Evolutionary conservation across 768 basidiomycete genomes (phyloP).

Genomic region (Suillus plorans): DNA sequence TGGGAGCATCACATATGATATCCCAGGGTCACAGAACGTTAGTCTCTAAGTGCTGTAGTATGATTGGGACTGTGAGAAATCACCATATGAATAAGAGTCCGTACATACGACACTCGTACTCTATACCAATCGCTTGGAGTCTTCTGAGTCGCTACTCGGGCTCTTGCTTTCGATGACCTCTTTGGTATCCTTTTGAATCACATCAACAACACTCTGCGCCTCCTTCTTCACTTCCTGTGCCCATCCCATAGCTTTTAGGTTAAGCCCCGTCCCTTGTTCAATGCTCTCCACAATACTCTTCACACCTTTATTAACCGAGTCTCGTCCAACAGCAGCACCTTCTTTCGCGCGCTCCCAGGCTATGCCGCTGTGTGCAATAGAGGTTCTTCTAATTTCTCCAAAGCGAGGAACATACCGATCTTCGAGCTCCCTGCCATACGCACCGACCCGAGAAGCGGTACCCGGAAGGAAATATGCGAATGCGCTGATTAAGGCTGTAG

Average conservation of each 20-base stretch:
- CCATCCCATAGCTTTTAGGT: slow-evolving; percentile 61
- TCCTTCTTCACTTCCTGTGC: slow-evolving; percentile 24
- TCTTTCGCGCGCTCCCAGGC: slow-evolving; percentile 58
- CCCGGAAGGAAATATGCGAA: slow-evolving; percentile 85
- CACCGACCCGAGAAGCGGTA: slow-evolving; percentile 67
- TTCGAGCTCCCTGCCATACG: slow-evolving; percentile 70
- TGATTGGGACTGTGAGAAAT: not conserved
- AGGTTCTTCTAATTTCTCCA: slow-evolving; percentile 65
- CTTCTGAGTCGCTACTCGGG: not conserved
- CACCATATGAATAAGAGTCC: not conserved
- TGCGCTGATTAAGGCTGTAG: slow-evolving; percentile 66
- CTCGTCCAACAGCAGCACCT: slow-evolving; percentile 45
- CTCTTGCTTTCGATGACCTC: slow-evolving; percentile 10
- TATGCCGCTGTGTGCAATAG: slow-evolving; percentile 60
- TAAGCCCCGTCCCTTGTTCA: slow-evolving; percentile 73
- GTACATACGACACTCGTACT: not conserved
- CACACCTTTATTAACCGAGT: slow-evolving; percentile 44
- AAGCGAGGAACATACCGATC: slow-evolving; percentile 65
- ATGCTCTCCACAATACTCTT: slow-evolving; percentile 49
- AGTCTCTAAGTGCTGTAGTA: not conserved
- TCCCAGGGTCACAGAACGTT: not conserved
- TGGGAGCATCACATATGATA: not conserved
- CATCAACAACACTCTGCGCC: slow-evolving; percentile 21
- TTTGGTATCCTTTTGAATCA: slow-evolving; percentile 27
- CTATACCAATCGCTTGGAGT: slow-evolving; percentile 3